Evolutionary conservation across 2,329 filamentous ascomycete species (phyloP).

Genomic region (Neophaeococcomyces mojaviensis): DNA sequence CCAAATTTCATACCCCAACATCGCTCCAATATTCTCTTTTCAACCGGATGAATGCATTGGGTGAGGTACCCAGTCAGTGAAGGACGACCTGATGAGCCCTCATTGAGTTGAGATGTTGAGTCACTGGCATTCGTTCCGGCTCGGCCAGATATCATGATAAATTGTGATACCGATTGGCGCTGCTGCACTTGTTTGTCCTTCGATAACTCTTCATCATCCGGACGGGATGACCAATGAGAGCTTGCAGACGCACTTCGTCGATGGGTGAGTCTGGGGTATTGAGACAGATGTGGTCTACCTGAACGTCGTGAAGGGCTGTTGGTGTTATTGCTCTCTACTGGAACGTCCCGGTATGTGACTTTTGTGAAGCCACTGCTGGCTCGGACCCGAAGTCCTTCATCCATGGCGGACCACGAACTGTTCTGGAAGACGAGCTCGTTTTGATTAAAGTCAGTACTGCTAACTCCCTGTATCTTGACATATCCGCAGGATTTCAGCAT

Average conservation of each 20-base stretch:
- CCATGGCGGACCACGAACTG: conserved; percentile 4
- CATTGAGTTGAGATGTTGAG: neutral
- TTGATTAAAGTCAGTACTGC: conserved; percentile 31
- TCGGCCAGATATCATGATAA: conserved; percentile 6
- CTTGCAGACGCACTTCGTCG: too few relatives aligned
- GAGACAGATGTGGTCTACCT: too few relatives aligned
- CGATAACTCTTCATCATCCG: neutral
- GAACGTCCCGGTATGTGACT: neutral
- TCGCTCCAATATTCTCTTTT: conserved; percentile 23
- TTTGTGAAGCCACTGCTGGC: conserved; percentile 15
- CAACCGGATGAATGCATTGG: conserved; percentile 23
- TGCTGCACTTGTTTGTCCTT: neutral
- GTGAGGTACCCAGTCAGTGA: conserved; percentile 15
- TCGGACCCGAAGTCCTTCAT: conserved; percentile 4
- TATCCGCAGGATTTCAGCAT: conserved; percentile 58
- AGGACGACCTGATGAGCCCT: neutral
- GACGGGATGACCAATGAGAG: too few relatives aligned
- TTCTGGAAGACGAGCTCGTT: conserved; percentile 26
- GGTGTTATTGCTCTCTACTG: neutral
- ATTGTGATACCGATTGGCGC: neutral
- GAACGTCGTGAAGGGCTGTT: too few relatives aligned
- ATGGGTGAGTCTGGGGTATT: too few relatives aligned
- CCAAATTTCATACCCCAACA: conserved; percentile 25
- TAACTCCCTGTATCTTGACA: conserved; percentile 34
- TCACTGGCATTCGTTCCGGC: neutral